phyloP scores from a whole-genome alignment of 306 rosid species.

The Quercus ilex region DNA sequence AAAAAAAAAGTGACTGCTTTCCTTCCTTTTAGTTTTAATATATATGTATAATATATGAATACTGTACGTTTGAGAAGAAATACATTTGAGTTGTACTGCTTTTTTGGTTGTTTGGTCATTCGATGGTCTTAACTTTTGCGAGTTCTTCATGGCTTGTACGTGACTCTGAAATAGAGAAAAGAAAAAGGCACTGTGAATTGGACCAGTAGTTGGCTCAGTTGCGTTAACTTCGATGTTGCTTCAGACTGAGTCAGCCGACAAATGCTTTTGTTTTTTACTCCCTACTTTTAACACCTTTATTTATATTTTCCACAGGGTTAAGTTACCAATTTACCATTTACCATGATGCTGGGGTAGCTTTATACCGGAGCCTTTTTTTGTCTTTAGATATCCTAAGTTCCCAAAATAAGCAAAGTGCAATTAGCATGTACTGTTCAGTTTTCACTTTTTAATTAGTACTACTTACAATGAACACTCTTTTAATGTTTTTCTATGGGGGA shows the following conservation, averaged over 20 bases:
- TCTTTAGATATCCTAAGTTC: background rate
- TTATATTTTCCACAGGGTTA: constrained; percentile 3
- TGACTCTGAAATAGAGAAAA: constrained; percentile 7
- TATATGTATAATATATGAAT: too few relatives aligned
- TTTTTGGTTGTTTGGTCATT: background rate
- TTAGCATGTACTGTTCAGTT: too few relatives aligned
- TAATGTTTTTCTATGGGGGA: too few relatives aligned
- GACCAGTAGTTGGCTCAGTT: background rate
- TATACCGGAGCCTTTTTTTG: background rate
- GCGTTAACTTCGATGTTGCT: constrained; percentile 35
- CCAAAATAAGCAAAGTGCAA: too few relatives aligned
- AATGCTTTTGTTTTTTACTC: background rate
- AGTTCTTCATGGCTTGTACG: constrained; percentile 2
- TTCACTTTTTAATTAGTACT: background rate
- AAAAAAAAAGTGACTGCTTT: background rate
- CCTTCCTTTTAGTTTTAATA: background rate
- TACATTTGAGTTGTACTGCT: background rate
- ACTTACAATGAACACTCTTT: too few relatives aligned
- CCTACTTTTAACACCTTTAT: constrained; percentile 7
- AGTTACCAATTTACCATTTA: background rate
- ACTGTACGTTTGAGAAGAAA: background rate
- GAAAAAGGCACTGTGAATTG: constrained; percentile 3
- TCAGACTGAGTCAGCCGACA: constrained; percentile 26
- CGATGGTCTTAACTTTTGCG: background rate
- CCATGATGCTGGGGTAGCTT: background rate